phyloP scores from a whole-genome alignment of 2,329 filamentous ascomycete genomes.

The Hansfordia pulvinata region DNA sequence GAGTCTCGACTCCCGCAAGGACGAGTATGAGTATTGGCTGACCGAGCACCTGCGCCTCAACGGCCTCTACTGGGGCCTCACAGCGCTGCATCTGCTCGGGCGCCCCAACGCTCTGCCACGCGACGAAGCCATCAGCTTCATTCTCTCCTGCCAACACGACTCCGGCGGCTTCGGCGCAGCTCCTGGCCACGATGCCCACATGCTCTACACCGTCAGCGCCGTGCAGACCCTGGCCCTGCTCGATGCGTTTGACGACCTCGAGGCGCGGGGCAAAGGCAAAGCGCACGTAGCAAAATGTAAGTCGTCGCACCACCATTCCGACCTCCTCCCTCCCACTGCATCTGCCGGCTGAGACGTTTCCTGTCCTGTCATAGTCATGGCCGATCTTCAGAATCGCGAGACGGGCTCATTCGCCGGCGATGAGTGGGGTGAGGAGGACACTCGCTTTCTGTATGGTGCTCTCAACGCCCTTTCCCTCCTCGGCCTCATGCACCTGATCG shows the following conservation, averaged over 20 bases:
- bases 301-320: conserved; percentile 20
- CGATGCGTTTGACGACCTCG: conserved; percentile 73
- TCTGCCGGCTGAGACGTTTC: conserved; percentile 5
- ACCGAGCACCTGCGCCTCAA: conserved; percentile 94
- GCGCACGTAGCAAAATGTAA: conserved; percentile 66
- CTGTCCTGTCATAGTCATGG: conserved; percentile 45
- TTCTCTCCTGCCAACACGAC: conserved; percentile 86
- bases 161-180: conserved; percentile 88
- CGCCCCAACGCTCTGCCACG: conserved; percentile 71
- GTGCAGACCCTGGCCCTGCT: conserved; percentile 85
- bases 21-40: conserved; percentile 95
- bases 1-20: conserved; percentile 77
- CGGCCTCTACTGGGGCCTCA: conserved; percentile 93
- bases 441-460: conserved; percentile 82
- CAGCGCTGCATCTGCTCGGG: conserved; percentile 71
- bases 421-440: conserved; percentile 93
- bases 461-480: conserved; percentile 83
- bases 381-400: conserved; percentile 62
- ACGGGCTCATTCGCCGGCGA: conserved; percentile 88
- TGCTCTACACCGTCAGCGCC: conserved; percentile 90
- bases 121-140: conserved; percentile 73
- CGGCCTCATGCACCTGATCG: conserved; percentile 55
- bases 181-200: conserved; percentile 87
- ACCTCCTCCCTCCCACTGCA: conserved; percentile 6
- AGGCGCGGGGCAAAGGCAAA: conserved; percentile 55